phyloP scores from a whole-genome alignment of 2,329 filamentous ascomycete species.

The Paecilomyces formosus region DNA sequence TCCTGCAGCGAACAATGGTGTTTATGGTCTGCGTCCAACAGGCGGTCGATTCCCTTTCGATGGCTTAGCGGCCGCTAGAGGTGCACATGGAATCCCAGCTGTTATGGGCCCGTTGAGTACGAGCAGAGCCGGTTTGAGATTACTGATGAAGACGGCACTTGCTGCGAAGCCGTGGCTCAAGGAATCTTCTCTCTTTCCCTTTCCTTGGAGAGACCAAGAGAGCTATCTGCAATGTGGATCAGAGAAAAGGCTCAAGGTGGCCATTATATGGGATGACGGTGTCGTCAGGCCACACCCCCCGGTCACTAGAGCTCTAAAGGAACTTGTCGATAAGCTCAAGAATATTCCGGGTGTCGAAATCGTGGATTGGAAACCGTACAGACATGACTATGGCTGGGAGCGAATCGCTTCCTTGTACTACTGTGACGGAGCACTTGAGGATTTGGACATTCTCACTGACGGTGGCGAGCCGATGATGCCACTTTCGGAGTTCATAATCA shows the following conservation, averaged over 20 bases:
- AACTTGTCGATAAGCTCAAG: constrained; percentile 23
- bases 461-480: constrained; percentile 54
- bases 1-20: constrained; percentile 32
- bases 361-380: constrained; percentile 33
- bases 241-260: constrained; percentile 41
- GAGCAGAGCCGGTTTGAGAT: constrained; percentile 39
- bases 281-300: constrained; percentile 58
- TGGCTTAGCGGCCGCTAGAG: constrained; percentile 23
- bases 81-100: not conserved
- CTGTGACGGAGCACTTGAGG: constrained; percentile 52
- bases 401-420: constrained; percentile 45
- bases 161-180: constrained; percentile 42
- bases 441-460: constrained; percentile 41
- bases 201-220: constrained; percentile 41
- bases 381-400: constrained; percentile 44
- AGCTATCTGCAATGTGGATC: constrained; percentile 28
- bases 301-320: constrained; percentile 47
- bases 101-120: constrained; percentile 47
- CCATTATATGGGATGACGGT: constrained; percentile 53
- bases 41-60: constrained; percentile 32
- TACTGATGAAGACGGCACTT: constrained; percentile 36
- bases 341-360: constrained; percentile 12
- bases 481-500: constrained; percentile 51
- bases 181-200: constrained; percentile 46
- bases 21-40: constrained; percentile 36